phyloP scores from a whole-genome alignment of 2,329 filamentous ascomycete species.

The Pseudopyrenochaeta lycopersici region DNA sequence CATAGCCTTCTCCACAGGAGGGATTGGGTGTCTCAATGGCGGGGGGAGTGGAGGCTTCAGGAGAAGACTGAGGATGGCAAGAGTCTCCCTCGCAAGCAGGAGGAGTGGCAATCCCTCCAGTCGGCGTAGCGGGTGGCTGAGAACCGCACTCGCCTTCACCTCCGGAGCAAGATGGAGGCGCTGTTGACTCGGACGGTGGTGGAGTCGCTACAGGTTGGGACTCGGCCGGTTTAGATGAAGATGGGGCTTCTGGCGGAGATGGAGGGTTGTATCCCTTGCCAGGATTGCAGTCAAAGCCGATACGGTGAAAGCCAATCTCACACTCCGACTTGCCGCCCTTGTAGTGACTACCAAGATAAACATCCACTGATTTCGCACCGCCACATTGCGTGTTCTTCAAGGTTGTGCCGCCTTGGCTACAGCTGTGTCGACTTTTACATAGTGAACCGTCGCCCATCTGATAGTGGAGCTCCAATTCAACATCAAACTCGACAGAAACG shows the following conservation, averaged over 20 bases:
- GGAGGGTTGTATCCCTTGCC: constrained; percentile 34
- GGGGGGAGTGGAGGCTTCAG: constrained; percentile 14
- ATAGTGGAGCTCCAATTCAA: constrained; percentile 85
- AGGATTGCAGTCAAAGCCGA: constrained; percentile 76
- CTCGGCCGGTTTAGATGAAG: constrained; percentile 14
- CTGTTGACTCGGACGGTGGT: constrained; percentile 10
- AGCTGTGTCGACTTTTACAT: constrained; percentile 77
- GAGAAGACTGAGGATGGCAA: constrained; percentile 14
- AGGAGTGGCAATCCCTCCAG: constrained; percentile 1
- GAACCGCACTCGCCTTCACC: too few species aligned
- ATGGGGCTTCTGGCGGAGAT: constrained; percentile 18
- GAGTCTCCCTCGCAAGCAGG: constrained; percentile 1
- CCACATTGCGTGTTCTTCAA: constrained; percentile 90
- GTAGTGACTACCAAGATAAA: constrained; percentile 63
- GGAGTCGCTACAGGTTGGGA: constrained; percentile 14
- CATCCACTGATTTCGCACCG: constrained; percentile 82
- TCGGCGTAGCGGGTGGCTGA: constrained; percentile 11
- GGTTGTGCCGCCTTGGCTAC: constrained; percentile 72
- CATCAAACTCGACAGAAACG: constrained; percentile 77
- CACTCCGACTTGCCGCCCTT: constrained; percentile 66
- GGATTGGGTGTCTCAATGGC: constrained; percentile 12
- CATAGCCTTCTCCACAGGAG: neutral
- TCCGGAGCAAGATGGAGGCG: too few species aligned
- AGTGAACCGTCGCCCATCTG: constrained; percentile 81
- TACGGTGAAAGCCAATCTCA: constrained; percentile 75